These are phyloP conservation scores for Cantharellus anzutake DNA, from an alignment of 768 basidiomycete species.

Conservation along the genomic window DNA sequence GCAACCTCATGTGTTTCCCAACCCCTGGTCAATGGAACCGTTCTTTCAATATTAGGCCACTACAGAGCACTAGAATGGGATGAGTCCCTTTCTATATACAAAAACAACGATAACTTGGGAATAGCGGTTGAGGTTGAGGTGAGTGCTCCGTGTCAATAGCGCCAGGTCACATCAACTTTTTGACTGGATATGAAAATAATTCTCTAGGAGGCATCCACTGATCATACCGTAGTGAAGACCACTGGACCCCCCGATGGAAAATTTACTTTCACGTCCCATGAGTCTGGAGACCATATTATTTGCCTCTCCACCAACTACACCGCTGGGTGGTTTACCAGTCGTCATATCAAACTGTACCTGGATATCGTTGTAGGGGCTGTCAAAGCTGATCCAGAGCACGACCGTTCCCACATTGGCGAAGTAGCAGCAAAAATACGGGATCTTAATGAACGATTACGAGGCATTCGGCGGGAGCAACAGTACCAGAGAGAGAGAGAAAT, in stretches of 20 bases:
- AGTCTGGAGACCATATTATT: slow-evolving; percentile 91
- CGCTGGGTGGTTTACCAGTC: slow-evolving; percentile 45
- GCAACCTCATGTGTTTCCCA: background rate
- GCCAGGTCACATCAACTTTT: background rate
- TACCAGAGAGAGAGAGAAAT: slow-evolving; percentile 94
- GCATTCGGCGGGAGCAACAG: slow-evolving; percentile 87
- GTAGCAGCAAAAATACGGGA: slow-evolving; percentile 73
- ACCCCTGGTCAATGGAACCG: slow-evolving; percentile 1
- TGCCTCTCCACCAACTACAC: slow-evolving; percentile 89
- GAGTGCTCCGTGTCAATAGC: slow-evolving; percentile 15
- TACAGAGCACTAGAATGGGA: slow-evolving; percentile 89
- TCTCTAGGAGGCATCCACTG: slow-evolving; percentile 64
- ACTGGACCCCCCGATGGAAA: slow-evolving; percentile 78
- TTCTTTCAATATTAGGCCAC: slow-evolving; percentile 38
- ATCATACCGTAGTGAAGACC: slow-evolving; percentile 69
- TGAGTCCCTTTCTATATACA: slow-evolving; percentile 47
- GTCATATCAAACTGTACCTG: slow-evolving; percentile 84
- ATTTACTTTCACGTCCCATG: slow-evolving; percentile 96
- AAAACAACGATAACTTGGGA: slow-evolving; percentile 56
- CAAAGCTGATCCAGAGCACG: slow-evolving; percentile 71
- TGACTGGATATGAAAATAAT: background rate
- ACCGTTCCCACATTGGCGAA: slow-evolving; percentile 68
- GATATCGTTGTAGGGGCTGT: slow-evolving; percentile 84
- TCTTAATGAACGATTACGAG: slow-evolving; percentile 82
- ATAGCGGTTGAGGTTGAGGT: slow-evolving; percentile 86